Evolutionary conservation across 192 early-diverging fungal genomes (phyloP).

Genomic region (Umbelopsis isabellina): DNA sequence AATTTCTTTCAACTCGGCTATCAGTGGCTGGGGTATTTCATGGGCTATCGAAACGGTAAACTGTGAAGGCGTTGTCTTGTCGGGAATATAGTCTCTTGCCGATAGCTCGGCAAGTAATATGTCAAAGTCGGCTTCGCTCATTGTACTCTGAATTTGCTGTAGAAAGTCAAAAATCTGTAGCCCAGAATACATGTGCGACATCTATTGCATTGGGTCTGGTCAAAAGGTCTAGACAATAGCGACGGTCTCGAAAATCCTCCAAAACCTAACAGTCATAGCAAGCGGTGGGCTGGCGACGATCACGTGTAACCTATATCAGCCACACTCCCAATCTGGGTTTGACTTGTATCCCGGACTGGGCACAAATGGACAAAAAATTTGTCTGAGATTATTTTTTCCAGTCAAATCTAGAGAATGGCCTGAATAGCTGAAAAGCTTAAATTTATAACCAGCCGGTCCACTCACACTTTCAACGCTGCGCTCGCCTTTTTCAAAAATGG

Average conservation of each 20-base stretch:
- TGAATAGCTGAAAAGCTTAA: too few relatives aligned
- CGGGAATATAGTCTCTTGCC: slow-evolving; percentile 19
- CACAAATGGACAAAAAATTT: too few relatives aligned
- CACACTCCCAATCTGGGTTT: not conserved
- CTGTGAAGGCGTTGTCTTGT: slow-evolving; percentile 8
- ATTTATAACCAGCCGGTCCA: too few relatives aligned
- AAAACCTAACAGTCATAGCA: slow-evolving; percentile 3
- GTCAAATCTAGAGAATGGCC: too few relatives aligned
- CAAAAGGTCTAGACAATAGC: slow-evolving; percentile 11
- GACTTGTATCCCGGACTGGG: too few relatives aligned
- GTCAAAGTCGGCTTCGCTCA: slow-evolving; percentile 19
- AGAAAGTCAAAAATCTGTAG: slow-evolving; percentile 20
- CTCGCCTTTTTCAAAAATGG: too few relatives aligned
- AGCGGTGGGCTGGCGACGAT: not conserved
- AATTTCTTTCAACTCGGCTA: slow-evolving; percentile 13
- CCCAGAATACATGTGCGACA: slow-evolving; percentile 22
- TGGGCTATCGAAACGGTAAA: slow-evolving; percentile 16
- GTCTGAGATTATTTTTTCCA: too few relatives aligned
- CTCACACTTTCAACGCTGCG: too few relatives aligned
- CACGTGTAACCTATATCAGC: slow-evolving; percentile 4
- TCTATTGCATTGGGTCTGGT: slow-evolving; percentile 17
- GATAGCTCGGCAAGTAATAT: slow-evolving; percentile 9
- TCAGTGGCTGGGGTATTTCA: slow-evolving; percentile 21
- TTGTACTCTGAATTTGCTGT: slow-evolving; percentile 16
- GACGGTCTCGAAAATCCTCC: slow-evolving; percentile 1